These are phyloP conservation scores for Pseudogymnoascus sp. DNA, from an alignment of 2,329 filamentous ascomycete genomes.

Conservation along the genomic window DNA sequence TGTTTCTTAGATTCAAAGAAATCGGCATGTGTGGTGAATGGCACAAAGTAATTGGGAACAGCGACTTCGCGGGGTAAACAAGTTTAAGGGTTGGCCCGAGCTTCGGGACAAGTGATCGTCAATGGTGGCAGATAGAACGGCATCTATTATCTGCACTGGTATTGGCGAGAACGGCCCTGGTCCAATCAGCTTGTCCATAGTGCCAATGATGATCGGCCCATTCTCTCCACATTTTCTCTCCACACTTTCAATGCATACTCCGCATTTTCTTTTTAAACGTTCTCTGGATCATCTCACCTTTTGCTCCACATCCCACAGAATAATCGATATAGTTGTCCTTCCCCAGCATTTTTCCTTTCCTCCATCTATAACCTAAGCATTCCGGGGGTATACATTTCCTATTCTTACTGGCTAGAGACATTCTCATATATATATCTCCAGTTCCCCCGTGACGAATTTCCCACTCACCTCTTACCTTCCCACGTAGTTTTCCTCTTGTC, in stretches of 20 bases:
- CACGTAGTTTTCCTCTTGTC: slow-evolving; percentile 13
- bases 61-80: background rate
- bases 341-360: background rate
- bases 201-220: background rate
- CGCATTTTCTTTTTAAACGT: background rate
- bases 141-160: background rate
- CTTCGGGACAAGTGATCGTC: background rate
- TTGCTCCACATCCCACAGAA: background rate
- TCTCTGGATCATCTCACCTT: background rate
- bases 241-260: background rate
- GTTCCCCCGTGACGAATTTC: background rate
- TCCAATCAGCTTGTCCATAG: background rate
- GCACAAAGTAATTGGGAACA: background rate
- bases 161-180: background rate
- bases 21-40: background rate
- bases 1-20: background rate
- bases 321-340: background rate
- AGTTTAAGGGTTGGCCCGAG: background rate
- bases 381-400: background rate
- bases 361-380: background rate
- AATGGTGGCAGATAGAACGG: background rate
- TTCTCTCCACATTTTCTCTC: background rate
- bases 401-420: background rate
- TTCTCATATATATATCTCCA: background rate
- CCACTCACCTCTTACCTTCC: background rate